Conservation (phyloP, 1,139 yeast genomes). For the Hanseniaspora uvarum region DNA sequence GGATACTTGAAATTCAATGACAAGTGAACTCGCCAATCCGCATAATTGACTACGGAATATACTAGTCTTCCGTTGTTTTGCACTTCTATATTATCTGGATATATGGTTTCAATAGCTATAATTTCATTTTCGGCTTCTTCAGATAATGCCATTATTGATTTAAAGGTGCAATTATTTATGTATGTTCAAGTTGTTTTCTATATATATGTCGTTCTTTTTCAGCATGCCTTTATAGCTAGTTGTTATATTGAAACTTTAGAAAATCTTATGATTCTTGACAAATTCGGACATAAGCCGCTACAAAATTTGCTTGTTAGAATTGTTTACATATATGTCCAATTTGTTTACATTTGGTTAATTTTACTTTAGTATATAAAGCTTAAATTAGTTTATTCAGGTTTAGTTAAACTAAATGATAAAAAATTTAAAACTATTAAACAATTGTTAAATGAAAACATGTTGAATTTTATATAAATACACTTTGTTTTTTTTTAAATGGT, state of each 20-base stretch:
- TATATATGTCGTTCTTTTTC: too few species aligned
- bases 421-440: neutral
- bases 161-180: slow-evolving; percentile 31
- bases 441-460: neutral
- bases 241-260: too few species aligned
- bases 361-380: neutral
- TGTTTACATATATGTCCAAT: neutral
- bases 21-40: slow-evolving; percentile 47
- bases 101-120: slow-evolving; percentile 80
- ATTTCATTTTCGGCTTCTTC: slow-evolving; percentile 68
- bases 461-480: neutral
- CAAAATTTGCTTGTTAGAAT: neutral
- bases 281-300: neutral
- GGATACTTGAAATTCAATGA: slow-evolving; percentile 69
- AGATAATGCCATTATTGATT: slow-evolving; percentile 22
- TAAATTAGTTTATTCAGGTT: neutral
- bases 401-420: neutral
- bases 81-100: slow-evolving; percentile 47
- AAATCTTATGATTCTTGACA: neutral
- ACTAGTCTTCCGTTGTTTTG: slow-evolving; percentile 39
- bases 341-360: neutral
- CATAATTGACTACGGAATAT: slow-evolving; percentile 56
- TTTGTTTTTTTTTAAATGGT: neutral
- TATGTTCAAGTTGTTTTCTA: neutral
- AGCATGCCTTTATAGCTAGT: too few species aligned